A percentile compares a stretch with the other conserved stretches of the same genome.
These are phyloP conservation scores for Sugiyamaella japonica DNA, from an alignment of 1,139 yeast genomes.

Conservation along the genomic window DNA sequence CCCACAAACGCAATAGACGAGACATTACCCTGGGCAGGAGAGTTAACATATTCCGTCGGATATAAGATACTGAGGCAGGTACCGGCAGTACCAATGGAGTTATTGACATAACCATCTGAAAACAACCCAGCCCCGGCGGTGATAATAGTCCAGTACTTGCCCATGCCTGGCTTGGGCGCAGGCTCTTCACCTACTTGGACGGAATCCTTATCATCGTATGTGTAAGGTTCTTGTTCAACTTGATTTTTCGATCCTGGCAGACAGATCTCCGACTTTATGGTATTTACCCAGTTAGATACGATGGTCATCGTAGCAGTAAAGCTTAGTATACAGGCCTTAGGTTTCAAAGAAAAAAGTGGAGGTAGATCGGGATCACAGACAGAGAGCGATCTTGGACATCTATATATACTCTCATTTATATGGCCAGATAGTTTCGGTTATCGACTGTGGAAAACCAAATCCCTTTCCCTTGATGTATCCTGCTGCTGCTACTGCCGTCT, in stretches of 20 bases:
- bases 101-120: conserved; percentile 88
- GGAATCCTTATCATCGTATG: conserved; percentile 3
- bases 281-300: conserved; percentile 18
- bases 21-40: conserved; percentile 72
- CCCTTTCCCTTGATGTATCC: not conserved
- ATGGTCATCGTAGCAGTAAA: conserved; percentile 9
- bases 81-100: conserved; percentile 73
- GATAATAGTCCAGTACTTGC: conserved; percentile 67
- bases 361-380: not conserved
- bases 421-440: not conserved
- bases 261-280: conserved; percentile 18
- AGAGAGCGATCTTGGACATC: not conserved
- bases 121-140: conserved; percentile 91
- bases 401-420: conserved; percentile 5
- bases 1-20: conserved; percentile 91
- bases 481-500: not conserved
- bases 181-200: conserved; percentile 10
- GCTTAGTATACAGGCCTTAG: not conserved
- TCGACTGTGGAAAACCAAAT: not conserved
- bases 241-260: conserved; percentile 14
- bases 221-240: not conserved
- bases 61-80: conserved; percentile 67
- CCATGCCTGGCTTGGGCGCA: conserved; percentile 17
- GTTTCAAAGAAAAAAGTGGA: not conserved
- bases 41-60: conserved; percentile 58